Base-by-base conservation (phyloP, 2,329 filamentous ascomycete species). In the Helotiales sp. region DNA sequence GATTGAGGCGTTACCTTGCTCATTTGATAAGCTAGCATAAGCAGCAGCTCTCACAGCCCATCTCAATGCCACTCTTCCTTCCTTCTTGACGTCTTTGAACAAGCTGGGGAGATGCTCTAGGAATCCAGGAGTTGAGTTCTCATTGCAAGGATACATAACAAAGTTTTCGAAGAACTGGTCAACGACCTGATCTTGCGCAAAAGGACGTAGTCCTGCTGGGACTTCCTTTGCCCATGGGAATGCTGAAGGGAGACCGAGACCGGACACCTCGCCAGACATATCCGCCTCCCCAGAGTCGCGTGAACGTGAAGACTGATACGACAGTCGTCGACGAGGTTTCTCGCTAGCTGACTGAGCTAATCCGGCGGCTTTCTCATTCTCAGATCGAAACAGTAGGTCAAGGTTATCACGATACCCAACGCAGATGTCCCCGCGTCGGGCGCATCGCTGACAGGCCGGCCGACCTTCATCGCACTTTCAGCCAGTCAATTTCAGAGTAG, bases 11-110 rank as follows among this genome's bases (percentile, higher is more conserved):
- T 56, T 65, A 1, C 52, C 36, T 12, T 67, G 59, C 9, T 67
- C 66, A 19, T 65, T 69, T 2, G 70, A 71, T 24, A 71, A 40
- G 51, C 73, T 69, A 1, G 73, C 74, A 57, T 71, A 72, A 2
- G 70, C 69, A 42, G 70, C 73, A 22, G 73, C 75, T 46, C 70
- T 66, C 5, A 76, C 73, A 8, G 73, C 73, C 67, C 70, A 75
- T 19, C 74, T 71, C 13, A 76, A 58, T 0, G 74, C 74, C 36
- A 63, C 68, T 24, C 74, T 67, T 9, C 74, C 74, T 17, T 72
- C 58, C 1, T 73, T 55, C 12, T 76, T 74, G 24, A 73, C 72
- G 17, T 75, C 73, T 48, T 71, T 69, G 61, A 76, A 76, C 29
- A 76, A 29, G 36, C 60, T 67, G 5, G 72, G 72, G 3, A 74